Conservation (phyloP, 2,329 filamentous ascomycete species). For the Proliferodiscus dingleyae region DNA sequence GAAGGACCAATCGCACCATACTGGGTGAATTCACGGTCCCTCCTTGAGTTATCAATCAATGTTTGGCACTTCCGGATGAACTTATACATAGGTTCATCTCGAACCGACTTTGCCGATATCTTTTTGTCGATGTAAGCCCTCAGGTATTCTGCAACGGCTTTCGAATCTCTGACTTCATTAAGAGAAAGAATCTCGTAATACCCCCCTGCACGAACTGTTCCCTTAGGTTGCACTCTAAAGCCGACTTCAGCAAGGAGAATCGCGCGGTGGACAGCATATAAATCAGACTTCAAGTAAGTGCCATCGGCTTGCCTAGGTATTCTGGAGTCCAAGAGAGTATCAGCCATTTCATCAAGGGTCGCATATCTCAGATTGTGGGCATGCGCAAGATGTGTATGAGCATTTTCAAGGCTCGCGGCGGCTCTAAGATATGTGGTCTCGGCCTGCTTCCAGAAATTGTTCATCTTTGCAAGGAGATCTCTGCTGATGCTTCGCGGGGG, state of each 20-base stretch:
- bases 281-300: conserved; percentile 41
- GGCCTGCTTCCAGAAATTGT: conserved; percentile 38
- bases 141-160: conserved; percentile 46
- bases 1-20: conserved; percentile 45
- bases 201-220: conserved; percentile 44
- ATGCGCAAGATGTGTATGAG: conserved; percentile 43
- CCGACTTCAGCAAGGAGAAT: conserved; percentile 55
- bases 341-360: conserved; percentile 42
- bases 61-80: conserved; percentile 48
- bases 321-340: conserved; percentile 33
- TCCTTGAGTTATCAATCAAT: conserved; percentile 48
- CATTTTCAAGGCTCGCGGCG: conserved; percentile 42
- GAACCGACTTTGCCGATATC: conserved; percentile 11
- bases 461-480: conserved; percentile 39
- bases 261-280: conserved; percentile 68
- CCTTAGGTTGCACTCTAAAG: conserved; percentile 49
- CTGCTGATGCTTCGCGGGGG: conserved; percentile 42
- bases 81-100: conserved; percentile 9
- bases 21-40: conserved; percentile 43
- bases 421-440: conserved; percentile 43
- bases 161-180: conserved; percentile 48
- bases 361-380: conserved; percentile 36
- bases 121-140: conserved; percentile 47
- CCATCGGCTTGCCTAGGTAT: conserved; percentile 24
- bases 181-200: conserved; percentile 60